These are phyloP conservation scores for Aspergillus baeticus DNA, from an alignment of 495 filamentous ascomycete genomes.

Conservation along the genomic window DNA sequence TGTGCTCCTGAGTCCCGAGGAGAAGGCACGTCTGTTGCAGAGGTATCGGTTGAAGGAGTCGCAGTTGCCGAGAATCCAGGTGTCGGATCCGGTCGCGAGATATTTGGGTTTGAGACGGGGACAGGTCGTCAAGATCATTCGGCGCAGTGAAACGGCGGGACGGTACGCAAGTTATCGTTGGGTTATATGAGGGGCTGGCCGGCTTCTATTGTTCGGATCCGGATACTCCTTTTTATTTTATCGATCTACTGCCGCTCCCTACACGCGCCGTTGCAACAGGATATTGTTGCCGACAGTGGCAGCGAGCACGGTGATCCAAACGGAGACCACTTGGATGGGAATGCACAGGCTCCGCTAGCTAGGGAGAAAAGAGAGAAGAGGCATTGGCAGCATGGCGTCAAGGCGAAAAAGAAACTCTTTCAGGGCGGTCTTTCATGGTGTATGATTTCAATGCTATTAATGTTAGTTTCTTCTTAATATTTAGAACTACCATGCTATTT, in stretches of 20 bases:
- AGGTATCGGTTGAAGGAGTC: slow-evolving; percentile 96
- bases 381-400: slow-evolving; percentile 47
- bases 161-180: slow-evolving; percentile 63
- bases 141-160: slow-evolving; percentile 65
- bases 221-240: neutral
- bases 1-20: slow-evolving; percentile 81
- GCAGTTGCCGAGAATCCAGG: slow-evolving; percentile 88
- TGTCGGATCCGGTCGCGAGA: slow-evolving; percentile 85
- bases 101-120: slow-evolving; percentile 90
- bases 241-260: neutral
- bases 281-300: neutral
- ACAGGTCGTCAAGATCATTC: slow-evolving; percentile 97
- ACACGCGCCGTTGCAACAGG: neutral
- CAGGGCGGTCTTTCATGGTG: slow-evolving; percentile 20
- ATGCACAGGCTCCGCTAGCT: neutral
- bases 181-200: slow-evolving; percentile 46
- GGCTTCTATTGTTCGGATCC: neutral
- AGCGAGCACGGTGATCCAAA: neutral
- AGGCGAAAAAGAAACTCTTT: slow-evolving; percentile 32
- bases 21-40: slow-evolving; percentile 79
- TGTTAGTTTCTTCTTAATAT: too few species aligned
- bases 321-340: neutral
- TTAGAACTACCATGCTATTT: too few species aligned
- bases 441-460: slow-evolving; percentile 11
- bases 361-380: slow-evolving; percentile 22